These are phyloP conservation scores for Penicillium steckii DNA, from an alignment of 495 filamentous ascomycete genomes.

Conservation along the genomic window DNA sequence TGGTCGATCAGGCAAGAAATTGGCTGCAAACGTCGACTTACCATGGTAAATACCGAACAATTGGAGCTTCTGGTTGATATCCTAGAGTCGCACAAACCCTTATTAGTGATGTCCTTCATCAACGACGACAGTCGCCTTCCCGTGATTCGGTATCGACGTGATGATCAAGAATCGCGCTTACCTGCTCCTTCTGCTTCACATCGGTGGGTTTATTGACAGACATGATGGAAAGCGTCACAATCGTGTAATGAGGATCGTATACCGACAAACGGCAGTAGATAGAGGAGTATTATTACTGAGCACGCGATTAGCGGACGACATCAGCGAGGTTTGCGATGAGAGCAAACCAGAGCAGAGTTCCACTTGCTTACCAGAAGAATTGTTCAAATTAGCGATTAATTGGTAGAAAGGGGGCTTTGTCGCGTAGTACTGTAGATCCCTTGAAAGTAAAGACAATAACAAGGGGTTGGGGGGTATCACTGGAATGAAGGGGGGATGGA, in stretches of 20 bases:
- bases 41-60: constrained; percentile 86
- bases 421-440: background rate
- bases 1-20: background rate
- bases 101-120: background rate
- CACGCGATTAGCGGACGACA: constrained; percentile 6
- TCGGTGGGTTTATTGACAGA: constrained; percentile 67
- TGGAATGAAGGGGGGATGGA: constrained; percentile 32
- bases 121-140: no score
- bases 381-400: constrained; percentile 22
- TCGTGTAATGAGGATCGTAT: constrained; percentile 6
- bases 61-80: constrained; percentile 94
- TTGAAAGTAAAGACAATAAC: constrained; percentile 16
- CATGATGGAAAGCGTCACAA: constrained; percentile 33
- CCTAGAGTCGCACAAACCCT: constrained; percentile 19
- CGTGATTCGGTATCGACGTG: no score
- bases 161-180: constrained; percentile 10
- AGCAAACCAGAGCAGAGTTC: constrained; percentile 18
- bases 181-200: constrained; percentile 56
- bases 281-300: constrained; percentile 13
- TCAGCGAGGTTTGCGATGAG: constrained; percentile 11
- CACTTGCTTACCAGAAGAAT: constrained; percentile 1
- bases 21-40: constrained; percentile 30
- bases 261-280: background rate
- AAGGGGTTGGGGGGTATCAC: constrained; percentile 39
- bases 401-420: background rate